Evolutionary conservation across 2,329 filamentous ascomycete genomes (phyloP).

Genomic region (Coniochaeta prunicola): DNA sequence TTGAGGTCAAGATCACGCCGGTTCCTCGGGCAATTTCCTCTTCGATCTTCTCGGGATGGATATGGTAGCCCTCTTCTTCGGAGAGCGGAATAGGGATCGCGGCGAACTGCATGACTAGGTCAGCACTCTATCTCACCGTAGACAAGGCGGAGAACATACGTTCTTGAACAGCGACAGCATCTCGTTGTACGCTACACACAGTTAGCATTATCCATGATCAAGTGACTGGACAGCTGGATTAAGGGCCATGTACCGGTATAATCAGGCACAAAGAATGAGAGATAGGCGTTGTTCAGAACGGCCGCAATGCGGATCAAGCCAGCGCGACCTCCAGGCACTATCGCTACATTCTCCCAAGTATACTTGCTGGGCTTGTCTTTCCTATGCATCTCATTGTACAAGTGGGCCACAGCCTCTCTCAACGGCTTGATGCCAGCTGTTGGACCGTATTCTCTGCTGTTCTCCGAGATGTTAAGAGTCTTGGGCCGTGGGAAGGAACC

Average conservation of each 20-base stretch:
- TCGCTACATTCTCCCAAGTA: constrained; percentile 95
- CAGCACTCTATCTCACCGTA: constrained; percentile 1
- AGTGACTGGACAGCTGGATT: not conserved
- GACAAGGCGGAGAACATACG: constrained; percentile 32
- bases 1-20: constrained; percentile 86
- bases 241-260: constrained; percentile 58
- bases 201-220: not conserved
- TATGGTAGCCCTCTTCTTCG: constrained; percentile 83
- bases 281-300: constrained; percentile 83
- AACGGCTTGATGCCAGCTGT: constrained; percentile 91
- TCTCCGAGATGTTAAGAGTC: constrained; percentile 68
- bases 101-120: constrained; percentile 52
- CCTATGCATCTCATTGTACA: constrained; percentile 92
- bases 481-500: constrained; percentile 81
- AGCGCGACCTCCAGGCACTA: constrained; percentile 87
- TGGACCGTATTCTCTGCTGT: constrained; percentile 82
- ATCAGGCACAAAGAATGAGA: constrained; percentile 90
- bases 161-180: constrained; percentile 95
- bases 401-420: constrained; percentile 76
- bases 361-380: constrained; percentile 84
- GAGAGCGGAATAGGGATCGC: constrained; percentile 80
- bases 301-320: constrained; percentile 92
- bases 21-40: constrained; percentile 84
- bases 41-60: constrained; percentile 86
- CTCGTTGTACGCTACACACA: constrained; percentile 89